Conservation (phyloP, 2,329 filamentous ascomycete species). For the Talaromyces pinophilus region DNA sequence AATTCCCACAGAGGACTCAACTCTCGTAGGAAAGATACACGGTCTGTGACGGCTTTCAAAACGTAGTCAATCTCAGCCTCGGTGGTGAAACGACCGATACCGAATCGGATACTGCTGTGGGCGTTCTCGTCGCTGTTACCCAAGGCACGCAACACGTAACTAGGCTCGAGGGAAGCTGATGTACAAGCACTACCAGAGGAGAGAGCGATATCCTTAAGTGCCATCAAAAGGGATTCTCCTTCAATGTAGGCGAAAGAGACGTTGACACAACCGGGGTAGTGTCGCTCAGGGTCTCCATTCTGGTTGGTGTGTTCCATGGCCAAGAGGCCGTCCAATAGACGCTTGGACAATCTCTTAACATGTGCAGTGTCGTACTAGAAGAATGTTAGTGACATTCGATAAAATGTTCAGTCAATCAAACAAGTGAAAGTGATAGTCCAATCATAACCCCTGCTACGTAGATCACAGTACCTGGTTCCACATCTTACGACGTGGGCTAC, state of each 20-base stretch:
- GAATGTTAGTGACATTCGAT: conserved; percentile 11
- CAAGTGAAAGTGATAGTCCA: conserved; percentile 31
- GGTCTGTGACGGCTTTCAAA: conserved; percentile 81
- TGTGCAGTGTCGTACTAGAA: conserved; percentile 88
- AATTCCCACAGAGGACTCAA: conserved; percentile 96
- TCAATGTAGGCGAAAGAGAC: conserved; percentile 98
- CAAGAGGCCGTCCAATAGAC: conserved; percentile 77
- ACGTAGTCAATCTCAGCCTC: conserved; percentile 97
- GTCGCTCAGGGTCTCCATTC: conserved; percentile 79
- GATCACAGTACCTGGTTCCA: conserved; percentile 56
- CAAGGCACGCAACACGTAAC: conserved; percentile 89
- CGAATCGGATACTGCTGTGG: conserved; percentile 96
- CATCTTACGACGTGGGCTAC: conserved; percentile 37
- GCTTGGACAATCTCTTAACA: conserved; percentile 78
- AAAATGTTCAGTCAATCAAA: neutral
- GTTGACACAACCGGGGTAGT: conserved; percentile 97
- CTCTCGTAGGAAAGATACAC: conserved; percentile 90
- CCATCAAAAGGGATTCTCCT: conserved; percentile 97
- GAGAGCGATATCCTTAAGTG: conserved; percentile 93
- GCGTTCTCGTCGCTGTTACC: conserved; percentile 97
- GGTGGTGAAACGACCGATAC: conserved; percentile 95
- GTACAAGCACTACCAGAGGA: conserved; percentile 97
- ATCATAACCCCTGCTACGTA: conserved; percentile 69
- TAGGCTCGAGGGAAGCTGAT: conserved; percentile 92
- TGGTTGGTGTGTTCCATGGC: conserved; percentile 87